Base-by-base conservation (phyloP, 495 filamentous ascomycete species). In the Penicillium ochrochloron region DNA sequence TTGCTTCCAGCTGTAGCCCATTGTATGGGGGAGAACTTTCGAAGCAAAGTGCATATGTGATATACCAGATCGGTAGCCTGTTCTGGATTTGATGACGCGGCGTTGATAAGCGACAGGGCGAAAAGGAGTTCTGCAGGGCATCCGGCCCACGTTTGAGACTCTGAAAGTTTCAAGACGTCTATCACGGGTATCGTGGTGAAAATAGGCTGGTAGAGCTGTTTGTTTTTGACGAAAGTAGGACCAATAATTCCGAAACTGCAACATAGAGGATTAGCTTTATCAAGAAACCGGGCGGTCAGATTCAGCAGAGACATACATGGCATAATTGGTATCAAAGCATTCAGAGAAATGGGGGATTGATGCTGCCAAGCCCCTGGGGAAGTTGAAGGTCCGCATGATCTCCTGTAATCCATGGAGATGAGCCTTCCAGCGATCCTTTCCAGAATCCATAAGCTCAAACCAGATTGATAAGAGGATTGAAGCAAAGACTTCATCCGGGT, bases 401-500 rank as follows among this genome's bases (percentile, higher is more conserved):
- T 58, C 37, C 12, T 44, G 59, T 25, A 70, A 59, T 35, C 52
- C 68, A 48, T 65, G 46, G 14, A 70, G 59, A 31, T 70, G 65
- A 46, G 55, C 61, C 60, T 48, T 64, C 68, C 65, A 70, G 9
- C 61, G 60, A 23, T 70, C 41, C 53, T 42, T 56, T 31, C 68
- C 64, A n/a, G 61, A 66, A 42, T 67, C 65, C 59, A 70, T 67
- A 0, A 64, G 48, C 6, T 67, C 65, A n/a, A 63, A 53, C 68
- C 68, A 70, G 4, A 68, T 42, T 1, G 64, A 63, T 15, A 70
- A 17, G 3, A 70, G n/a, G 3, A 70, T 61, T n/a, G 62, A 67
- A 19, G 68, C 68, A 34, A 70, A 67, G 14, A 59, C 59, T 5
- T 62, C 68, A 15, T 65, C 60, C 5, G 60, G 39, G 31, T 70